phyloP scores from a whole-genome alignment of 1,284 basidiomycete species.

The Moniliella sp. region DNA sequence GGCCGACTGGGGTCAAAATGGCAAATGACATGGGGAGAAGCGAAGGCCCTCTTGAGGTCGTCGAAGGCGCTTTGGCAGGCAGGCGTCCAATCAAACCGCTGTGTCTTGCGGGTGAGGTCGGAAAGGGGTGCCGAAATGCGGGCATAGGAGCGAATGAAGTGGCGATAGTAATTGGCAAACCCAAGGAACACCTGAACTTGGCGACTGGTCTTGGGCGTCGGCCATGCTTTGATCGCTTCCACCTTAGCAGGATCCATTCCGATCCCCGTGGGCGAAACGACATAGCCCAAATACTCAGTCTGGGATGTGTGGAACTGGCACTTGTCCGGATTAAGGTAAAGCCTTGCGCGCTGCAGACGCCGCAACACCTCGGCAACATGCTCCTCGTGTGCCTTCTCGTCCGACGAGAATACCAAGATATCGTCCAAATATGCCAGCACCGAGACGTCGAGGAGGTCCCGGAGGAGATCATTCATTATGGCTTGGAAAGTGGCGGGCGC shows the following conservation, averaged over 20 bases:
- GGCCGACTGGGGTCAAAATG: constrained; percentile 33
- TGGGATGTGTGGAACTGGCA: not conserved
- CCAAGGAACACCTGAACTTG: constrained; percentile 29
- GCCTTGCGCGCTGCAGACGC: not conserved
- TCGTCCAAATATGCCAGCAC: constrained; percentile 32
- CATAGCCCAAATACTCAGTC: not conserved
- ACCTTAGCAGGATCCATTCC: not conserved
- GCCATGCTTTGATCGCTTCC: not conserved
- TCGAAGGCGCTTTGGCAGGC: constrained; percentile 33
- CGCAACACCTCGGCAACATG: constrained; percentile 2
- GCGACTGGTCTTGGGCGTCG: not conserved
- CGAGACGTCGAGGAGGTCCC: constrained; percentile 18
- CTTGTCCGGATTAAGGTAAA: constrained; percentile 1
- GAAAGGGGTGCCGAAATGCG: constrained; percentile 31
- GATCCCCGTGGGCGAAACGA: not conserved
- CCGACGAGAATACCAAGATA: constrained; percentile 35
- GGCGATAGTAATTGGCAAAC: constrained; percentile 36
- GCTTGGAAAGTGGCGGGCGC: constrained; percentile 4
- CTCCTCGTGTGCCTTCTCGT: constrained; percentile 1
- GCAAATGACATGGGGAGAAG: constrained; percentile 30
- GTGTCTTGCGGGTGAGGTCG: constrained; percentile 3
- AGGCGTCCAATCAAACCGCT: constrained; percentile 9
- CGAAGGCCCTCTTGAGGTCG: constrained; percentile 30
- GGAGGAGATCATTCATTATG: constrained; percentile 4
- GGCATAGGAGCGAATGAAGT: constrained; percentile 36